Evolutionary conservation across 192 early-diverging fungal genomes (phyloP).

Genomic region (Globomyces pollinis-pini): DNA sequence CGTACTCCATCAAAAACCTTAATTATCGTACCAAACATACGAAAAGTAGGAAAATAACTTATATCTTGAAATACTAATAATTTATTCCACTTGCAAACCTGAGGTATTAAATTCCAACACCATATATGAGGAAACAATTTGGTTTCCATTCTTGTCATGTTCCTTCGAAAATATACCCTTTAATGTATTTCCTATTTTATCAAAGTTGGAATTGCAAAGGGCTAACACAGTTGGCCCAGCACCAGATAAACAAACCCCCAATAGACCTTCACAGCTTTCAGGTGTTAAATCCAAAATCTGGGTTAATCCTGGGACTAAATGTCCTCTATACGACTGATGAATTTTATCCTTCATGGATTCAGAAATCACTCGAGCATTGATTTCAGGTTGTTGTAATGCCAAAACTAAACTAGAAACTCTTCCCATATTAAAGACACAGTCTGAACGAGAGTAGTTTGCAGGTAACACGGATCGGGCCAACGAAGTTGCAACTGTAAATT

Average conservation of each 20-base stretch:
- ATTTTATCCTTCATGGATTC: conserved; percentile 92
- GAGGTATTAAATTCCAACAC: not conserved
- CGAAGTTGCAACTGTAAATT: conserved; percentile 89
- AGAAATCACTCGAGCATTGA: conserved; percentile 64
- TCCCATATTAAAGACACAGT: conserved; percentile 94
- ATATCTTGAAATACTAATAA: no score
- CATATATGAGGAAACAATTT: not conserved
- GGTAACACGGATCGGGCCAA: conserved; percentile 86
- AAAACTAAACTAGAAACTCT: conserved; percentile 85
- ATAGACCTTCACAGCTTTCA: conserved; percentile 50
- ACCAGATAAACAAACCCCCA: conserved; percentile 90
- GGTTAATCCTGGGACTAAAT: conserved; percentile 88
- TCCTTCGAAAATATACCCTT: conserved; percentile 1
- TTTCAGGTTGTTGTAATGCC: conserved; percentile 52
- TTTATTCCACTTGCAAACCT: not conserved
- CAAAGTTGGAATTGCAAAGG: conserved; percentile 77
- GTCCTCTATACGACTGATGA: conserved; percentile 93
- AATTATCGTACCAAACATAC: no score
- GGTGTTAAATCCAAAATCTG: conserved; percentile 74
- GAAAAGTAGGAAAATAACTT: no score
- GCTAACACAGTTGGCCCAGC: conserved; percentile 96
- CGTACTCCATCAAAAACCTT: no score
- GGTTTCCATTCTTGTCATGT: not conserved
- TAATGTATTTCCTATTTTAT: conserved; percentile 64
- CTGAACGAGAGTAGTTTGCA: conserved; percentile 59